These are phyloP conservation scores for Beta macrorhiza DNA, from an alignment of 179 eudicot genomes.

Conservation along the genomic window DNA sequence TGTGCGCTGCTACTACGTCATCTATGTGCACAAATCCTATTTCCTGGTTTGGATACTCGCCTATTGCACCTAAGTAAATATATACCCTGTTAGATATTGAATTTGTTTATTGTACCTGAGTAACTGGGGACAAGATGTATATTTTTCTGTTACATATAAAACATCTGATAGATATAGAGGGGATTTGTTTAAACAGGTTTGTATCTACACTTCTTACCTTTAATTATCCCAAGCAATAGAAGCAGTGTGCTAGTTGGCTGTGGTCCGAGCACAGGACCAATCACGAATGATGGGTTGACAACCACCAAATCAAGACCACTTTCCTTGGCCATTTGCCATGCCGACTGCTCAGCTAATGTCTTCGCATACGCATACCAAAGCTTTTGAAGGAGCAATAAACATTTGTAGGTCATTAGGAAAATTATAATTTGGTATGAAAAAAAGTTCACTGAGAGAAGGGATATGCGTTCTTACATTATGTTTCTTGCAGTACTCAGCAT, in stretches of 20 bases:
- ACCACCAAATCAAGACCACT: slow-evolving; percentile 78
- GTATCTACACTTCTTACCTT: slow-evolving; percentile 41
- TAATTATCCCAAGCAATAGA: slow-evolving; percentile 52
- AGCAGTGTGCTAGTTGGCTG: slow-evolving; percentile 85
- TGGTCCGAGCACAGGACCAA: slow-evolving; percentile 83
- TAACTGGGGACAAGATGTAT: background rate
- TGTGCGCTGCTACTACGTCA: slow-evolving; percentile 68
- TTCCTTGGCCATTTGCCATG: slow-evolving; percentile 73
- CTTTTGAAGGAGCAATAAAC: slow-evolving; percentile 27
- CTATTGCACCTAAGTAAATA: slow-evolving; percentile 44
- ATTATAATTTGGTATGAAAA: background rate
- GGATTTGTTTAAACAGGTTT: background rate
- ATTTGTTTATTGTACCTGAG: background rate
- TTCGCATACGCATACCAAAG: slow-evolving; percentile 94
- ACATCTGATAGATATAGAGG: background rate
- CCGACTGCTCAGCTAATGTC: slow-evolving; percentile 78
- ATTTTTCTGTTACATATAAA: background rate
- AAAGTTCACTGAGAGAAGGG: background rate
- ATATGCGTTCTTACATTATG: slow-evolving; percentile 46
- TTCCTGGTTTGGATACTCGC: slow-evolving; percentile 67
- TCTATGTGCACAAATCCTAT: slow-evolving; percentile 89
- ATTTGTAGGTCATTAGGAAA: background rate
- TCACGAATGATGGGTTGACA: slow-evolving; percentile 86
- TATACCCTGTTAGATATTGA: no score
- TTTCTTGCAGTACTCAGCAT: slow-evolving; percentile 69